phyloP scores from a whole-genome alignment of 441 rosid genomes.

The Aquilaria agallochum region DNA sequence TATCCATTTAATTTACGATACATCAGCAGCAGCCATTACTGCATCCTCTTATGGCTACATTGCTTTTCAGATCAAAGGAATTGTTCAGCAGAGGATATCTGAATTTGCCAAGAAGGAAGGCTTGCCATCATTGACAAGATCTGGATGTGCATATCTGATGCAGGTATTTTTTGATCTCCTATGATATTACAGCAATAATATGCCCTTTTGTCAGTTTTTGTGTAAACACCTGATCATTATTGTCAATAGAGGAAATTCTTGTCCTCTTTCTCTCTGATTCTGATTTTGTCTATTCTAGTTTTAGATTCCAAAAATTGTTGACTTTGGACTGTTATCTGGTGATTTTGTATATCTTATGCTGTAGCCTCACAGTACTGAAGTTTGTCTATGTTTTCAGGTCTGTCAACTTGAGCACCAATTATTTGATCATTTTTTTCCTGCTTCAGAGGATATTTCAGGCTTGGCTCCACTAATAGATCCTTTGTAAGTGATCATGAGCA shows the following conservation, averaged over 20 bases:
- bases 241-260: too few relatives aligned
- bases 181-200: too few relatives aligned
- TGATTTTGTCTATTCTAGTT: too few relatives aligned
- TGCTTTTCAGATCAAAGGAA: slow-evolving; percentile 70
- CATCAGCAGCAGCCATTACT: too few relatives aligned
- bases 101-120: slow-evolving; percentile 92
- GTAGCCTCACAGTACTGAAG: too few relatives aligned
- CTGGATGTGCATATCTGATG: slow-evolving; percentile 96
- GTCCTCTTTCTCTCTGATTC: too few relatives aligned
- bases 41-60: not conserved
- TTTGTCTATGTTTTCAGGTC: slow-evolving; percentile 48
- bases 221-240: too few relatives aligned
- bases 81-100: slow-evolving; percentile 86
- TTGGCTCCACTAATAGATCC: slow-evolving; percentile 94
- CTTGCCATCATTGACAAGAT: slow-evolving; percentile 91
- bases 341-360: too few relatives aligned
- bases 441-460: slow-evolving; percentile 81
- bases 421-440: slow-evolving; percentile 93
- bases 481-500: slow-evolving; percentile 53
- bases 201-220: too few relatives aligned
- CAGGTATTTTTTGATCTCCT: slow-evolving; percentile 45
- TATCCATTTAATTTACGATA: not conserved
- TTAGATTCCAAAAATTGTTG: too few relatives aligned
- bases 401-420: slow-evolving; percentile 97
- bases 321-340: too few relatives aligned